Base-by-base conservation (phyloP, 345 rosid genomes). In the Angophora floribunda region DNA sequence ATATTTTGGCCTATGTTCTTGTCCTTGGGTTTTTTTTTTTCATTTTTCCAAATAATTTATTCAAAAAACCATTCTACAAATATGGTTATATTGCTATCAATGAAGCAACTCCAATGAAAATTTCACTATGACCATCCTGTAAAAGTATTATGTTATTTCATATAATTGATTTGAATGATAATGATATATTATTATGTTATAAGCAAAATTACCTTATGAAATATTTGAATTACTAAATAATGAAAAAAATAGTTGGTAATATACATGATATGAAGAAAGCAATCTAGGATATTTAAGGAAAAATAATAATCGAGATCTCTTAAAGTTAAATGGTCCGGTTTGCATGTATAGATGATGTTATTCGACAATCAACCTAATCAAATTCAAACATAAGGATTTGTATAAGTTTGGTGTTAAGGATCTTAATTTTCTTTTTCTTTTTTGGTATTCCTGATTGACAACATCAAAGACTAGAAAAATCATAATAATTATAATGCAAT, bases 401-500 rank as follows among this genome's bases (percentile, higher is more conserved):
- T 21, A 55, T 55, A 55, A 22, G 61, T 55, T 55, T 26, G 6
- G 28, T 55, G 61, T 22, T 55, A 22, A 55, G 61, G 61, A 22
- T 55, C 28, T 55, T 21, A 36, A 36, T 19, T 1, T 19, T 19
- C 7, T 36, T 36, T 36, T 36, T 36, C 41, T 36, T 53, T 55
- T 55, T 9, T 22, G 28, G 9, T 28, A 22, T 11, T 55, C 0
- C 0, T 55, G 22, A 0, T 55, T 22, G 61, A 55, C 28, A 12
- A 55, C 61, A 22, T 55, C 61, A 55, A 55, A 9, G 61, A 9
- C 61, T 55, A 55, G 61, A 55, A 55, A 55, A 55, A 21, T 22
- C 61, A 26, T 55, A 0, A 55, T 55, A 55, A 55, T 22, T 55
- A 55, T 28, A 55, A 55, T 55, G 61, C 61, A 0, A 55, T 55